These are phyloP conservation scores for Colletotrichum musicola DNA, from an alignment of 2,329 filamentous ascomycete genomes.

Conservation along the genomic window DNA sequence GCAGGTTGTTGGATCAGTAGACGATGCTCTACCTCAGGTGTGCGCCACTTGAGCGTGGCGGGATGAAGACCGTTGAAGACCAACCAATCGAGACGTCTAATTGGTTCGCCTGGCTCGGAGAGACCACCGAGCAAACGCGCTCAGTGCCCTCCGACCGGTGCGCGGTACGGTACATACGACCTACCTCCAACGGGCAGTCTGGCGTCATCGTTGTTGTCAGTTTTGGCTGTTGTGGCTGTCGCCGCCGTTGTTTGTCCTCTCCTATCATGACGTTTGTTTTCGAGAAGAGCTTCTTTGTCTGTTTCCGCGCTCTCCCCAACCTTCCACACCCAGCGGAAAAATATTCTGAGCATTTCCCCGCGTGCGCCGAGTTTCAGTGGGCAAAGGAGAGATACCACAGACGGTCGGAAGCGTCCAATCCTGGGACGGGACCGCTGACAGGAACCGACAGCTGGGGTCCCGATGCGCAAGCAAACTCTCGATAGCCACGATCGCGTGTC, in stretches of 20 bases:
- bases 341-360: neutral
- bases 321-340: neutral
- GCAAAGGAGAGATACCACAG: neutral
- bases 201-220: too few species aligned
- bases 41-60: too few species aligned
- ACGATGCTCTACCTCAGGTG: too few species aligned
- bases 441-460: conserved; percentile 21
- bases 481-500: conserved; percentile 14
- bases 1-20: too few species aligned
- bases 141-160: too few species aligned
- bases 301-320: too few species aligned
- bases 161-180: too few species aligned
- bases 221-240: too few species aligned
- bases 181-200: too few species aligned
- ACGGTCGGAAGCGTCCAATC: conserved; percentile 23
- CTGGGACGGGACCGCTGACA: conserved; percentile 17
- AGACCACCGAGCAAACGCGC: neutral
- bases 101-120: neutral
- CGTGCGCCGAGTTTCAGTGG: conserved; percentile 12
- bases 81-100: neutral
- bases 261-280: too few species aligned
- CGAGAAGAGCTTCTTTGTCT: too few species aligned
- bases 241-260: too few species aligned
- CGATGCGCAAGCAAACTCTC: conserved; percentile 36
- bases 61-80: neutral